Evolutionary conservation across 768 basidiomycete genomes (phyloP), one percentile per base, ranked within the genome.

Genomic region (Lanmaoa pseudosensibilis): DNA sequence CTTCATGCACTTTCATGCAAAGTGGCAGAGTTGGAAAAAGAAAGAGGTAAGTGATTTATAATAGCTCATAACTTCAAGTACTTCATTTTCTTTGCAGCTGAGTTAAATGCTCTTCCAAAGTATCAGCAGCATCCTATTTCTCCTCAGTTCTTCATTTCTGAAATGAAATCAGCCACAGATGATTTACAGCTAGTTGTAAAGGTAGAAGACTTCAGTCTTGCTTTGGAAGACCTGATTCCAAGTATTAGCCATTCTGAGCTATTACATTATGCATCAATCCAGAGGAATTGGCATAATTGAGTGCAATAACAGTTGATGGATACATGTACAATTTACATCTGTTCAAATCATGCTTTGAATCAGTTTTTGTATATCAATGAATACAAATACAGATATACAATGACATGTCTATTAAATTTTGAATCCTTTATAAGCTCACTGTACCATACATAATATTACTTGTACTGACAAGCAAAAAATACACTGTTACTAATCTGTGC

Each of bases 1-100:
- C 78, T 99, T 54, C 90, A 91, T 69, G 93, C 97, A 11, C 96
- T 99, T 87, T 86, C 92, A 21, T 77, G 90, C 37, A 93, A 88
- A 61, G 95, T 97, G 0, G 81, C 83, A 57, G 82, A 81, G 48
- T 75, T 98, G 15, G 96, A 98, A 57, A 68, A 66, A 8, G 86
- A 82, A 63, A 88, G 98, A 46, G 83, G 89, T 87, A 64, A 47
- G 3, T 59, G 2, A 10, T 21, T 33, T 41, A 1, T 8, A 38
- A 10, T 19, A 4, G 2, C 10, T 33, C 7, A 36, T 32, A 37
- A 30, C 4, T 30, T 32, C 4, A 33, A 21, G 19, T 33, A 10
- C 39, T 21, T 40, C 0, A 53, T 30, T 33, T 38, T n/a, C 9
- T 46, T 27, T 47, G 2, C 9, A 63, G 65, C 57, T 46, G 18